Percentiles rank a stretch among this genome's conserved stretches.
phyloP scores from a whole-genome alignment of 495 filamentous ascomycete species.

The Penicillium egyptiacum region DNA sequence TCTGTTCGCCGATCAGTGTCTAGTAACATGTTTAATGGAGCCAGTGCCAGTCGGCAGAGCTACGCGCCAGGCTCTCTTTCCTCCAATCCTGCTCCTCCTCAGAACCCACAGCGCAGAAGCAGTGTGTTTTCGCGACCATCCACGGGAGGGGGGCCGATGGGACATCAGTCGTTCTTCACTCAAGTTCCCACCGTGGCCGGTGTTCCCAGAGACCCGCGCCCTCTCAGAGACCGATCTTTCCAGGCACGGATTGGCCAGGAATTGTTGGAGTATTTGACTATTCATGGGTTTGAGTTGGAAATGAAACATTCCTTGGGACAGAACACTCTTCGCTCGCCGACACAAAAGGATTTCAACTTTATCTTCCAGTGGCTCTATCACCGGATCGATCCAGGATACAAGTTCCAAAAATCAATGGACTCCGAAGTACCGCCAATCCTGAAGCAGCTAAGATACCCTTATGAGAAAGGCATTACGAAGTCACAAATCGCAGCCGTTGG shows the following conservation, averaged over 20 bases:
- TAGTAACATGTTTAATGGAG: conserved; percentile 63
- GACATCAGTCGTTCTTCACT: conserved; percentile 89
- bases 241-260: conserved; percentile 83
- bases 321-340: conserved; percentile 88
- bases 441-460: conserved; percentile 92
- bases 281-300: conserved; percentile 93
- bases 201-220: conserved; percentile 83
- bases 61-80: conserved; percentile 64
- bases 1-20: conserved; percentile 87
- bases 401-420: conserved; percentile 89
- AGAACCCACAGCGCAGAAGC: conserved; percentile 67
- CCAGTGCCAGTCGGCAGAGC: conserved; percentile 61
- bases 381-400: conserved; percentile 88
- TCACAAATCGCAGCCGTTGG: conserved; percentile 92
- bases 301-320: conserved; percentile 88
- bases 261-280: conserved; percentile 83
- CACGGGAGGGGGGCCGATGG: conserved; percentile 54
- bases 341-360: conserved; percentile 93
- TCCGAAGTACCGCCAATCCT: conserved; percentile 88
- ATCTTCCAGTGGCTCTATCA: conserved; percentile 99
- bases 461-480: conserved; percentile 89
- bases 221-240: conserved; percentile 76
- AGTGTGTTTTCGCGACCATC: conserved; percentile 78
- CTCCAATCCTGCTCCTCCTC: conserved; percentile 41
- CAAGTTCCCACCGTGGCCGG: conserved; percentile 75